Conservation (phyloP, 208 protist species). For the Acanthamoeba royreba region DNA sequence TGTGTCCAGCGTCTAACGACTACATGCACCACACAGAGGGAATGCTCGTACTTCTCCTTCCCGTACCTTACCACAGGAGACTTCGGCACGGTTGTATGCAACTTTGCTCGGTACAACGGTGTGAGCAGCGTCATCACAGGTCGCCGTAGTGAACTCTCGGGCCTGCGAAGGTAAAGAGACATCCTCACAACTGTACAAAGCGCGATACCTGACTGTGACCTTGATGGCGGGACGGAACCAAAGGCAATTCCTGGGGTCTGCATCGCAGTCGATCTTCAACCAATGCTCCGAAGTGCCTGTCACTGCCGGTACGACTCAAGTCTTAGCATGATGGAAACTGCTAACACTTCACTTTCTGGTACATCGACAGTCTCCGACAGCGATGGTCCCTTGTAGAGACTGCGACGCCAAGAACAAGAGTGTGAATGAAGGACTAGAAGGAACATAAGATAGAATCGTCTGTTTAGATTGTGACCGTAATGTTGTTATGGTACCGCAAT, state of each 20-base stretch:
- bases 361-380: no score
- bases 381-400: no score
- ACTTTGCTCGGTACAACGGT: not conserved
- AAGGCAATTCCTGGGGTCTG: not conserved
- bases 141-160: not conserved
- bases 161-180: not conserved
- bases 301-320: not conserved
- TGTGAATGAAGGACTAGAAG: no score
- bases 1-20: no score
- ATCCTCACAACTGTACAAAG: not conserved
- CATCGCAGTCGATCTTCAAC: not conserved
- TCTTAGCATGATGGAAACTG: no score
- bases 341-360: no score
- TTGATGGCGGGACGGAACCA: not conserved
- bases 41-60: conserved; percentile 7
- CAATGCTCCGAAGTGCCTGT: conserved; percentile 5
- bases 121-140: not conserved
- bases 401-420: no score
- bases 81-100: not conserved
- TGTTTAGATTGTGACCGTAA: no score
- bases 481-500: no score
- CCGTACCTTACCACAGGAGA: not conserved
- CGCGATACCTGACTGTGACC: not conserved
- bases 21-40: no score
- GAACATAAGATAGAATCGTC: no score